Percentiles rank a stretch among this genome's conserved stretches.
phyloP scores from a whole-genome alignment of 352 stramenopile genomes.

The Thalassiosira livingstoniorum region DNA sequence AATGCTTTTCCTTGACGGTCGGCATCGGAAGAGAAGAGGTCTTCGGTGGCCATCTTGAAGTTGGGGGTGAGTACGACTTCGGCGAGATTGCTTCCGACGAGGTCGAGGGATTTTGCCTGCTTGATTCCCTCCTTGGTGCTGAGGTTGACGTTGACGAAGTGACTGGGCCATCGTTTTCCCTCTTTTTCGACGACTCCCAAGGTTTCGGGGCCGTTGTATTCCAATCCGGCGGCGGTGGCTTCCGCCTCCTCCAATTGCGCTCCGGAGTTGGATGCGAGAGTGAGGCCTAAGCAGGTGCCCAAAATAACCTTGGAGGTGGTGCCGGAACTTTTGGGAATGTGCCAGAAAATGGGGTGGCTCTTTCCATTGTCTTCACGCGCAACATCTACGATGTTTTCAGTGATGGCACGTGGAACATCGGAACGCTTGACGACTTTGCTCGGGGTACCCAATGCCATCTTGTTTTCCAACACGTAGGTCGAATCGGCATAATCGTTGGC shows the following conservation, averaged over 20 bases:
- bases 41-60: neutral
- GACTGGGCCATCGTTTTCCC: too few species aligned
- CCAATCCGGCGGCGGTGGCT: neutral
- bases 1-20: slow-evolving; percentile 17
- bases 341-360: slow-evolving; percentile 34
- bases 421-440: neutral
- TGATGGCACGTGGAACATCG: neutral
- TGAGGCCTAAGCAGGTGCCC: slow-evolving; percentile 4
- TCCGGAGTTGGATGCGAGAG: slow-evolving; percentile 2
- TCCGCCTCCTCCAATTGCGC: neutral
- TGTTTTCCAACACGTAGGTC: neutral
- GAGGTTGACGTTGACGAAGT: slow-evolving; percentile 26
- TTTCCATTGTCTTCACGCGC: neutral
- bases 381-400: neutral
- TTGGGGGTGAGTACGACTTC: slow-evolving; percentile 13
- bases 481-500: neutral
- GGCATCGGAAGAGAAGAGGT: slow-evolving; percentile 22
- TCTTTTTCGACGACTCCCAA: neutral
- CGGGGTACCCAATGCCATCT: neutral
- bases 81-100: neutral
- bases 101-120: slow-evolving; percentile 10
- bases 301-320: slow-evolving; percentile 34
- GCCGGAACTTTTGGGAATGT: slow-evolving; percentile 50
- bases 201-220: neutral
- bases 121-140: slow-evolving; percentile 8